A percentile compares a stretch with the other conserved stretches of the same genome.
These are phyloP conservation scores for Aspergillus sp. DNA, from an alignment of 2,329 filamentous ascomycete species.

Conservation along the genomic window DNA sequence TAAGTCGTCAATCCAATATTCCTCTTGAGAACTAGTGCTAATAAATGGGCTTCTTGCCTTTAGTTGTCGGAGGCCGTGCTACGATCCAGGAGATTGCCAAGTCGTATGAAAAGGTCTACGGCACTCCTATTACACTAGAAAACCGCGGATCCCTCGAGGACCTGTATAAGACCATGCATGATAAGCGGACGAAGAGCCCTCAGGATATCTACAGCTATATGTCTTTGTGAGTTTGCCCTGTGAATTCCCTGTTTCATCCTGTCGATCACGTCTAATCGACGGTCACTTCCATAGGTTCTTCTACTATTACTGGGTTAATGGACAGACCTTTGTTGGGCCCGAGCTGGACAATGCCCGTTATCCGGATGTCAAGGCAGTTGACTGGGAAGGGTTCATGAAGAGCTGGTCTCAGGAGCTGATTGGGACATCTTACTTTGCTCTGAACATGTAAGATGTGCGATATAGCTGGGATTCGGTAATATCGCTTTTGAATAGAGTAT, in stretches of 20 bases:
- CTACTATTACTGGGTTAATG: slow-evolving; percentile 22
- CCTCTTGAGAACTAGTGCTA: no score
- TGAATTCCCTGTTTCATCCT: no score
- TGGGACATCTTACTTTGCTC: background rate
- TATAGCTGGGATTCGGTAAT: no score
- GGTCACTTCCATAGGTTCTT: slow-evolving; percentile 12
- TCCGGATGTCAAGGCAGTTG: slow-evolving; percentile 10
- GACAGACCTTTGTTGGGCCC: slow-evolving; percentile 13
- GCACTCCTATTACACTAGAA: slow-evolving; percentile 23
- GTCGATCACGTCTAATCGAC: no score
- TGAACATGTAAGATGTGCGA: background rate
- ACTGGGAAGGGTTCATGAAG: slow-evolving; percentile 12
- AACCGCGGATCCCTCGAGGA: slow-evolving; percentile 31
- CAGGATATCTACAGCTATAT: slow-evolving; percentile 21
- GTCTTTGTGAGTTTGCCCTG: slow-evolving; percentile 7
- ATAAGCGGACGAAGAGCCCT: slow-evolving; percentile 16
- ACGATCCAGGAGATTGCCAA: slow-evolving; percentile 28
- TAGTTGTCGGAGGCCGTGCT: slow-evolving; percentile 40
- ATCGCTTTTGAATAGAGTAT: no score
- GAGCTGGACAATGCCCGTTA: slow-evolving; percentile 15
- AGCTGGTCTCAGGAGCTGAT: background rate
- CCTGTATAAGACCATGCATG: slow-evolving; percentile 30
- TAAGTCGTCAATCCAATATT: slow-evolving; percentile 12
- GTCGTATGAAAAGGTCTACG: slow-evolving; percentile 30
- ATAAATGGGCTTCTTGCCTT: background rate